Base-by-base conservation (phyloP, 305 asterid genomes). In the Fraxinus paxiana region DNA sequence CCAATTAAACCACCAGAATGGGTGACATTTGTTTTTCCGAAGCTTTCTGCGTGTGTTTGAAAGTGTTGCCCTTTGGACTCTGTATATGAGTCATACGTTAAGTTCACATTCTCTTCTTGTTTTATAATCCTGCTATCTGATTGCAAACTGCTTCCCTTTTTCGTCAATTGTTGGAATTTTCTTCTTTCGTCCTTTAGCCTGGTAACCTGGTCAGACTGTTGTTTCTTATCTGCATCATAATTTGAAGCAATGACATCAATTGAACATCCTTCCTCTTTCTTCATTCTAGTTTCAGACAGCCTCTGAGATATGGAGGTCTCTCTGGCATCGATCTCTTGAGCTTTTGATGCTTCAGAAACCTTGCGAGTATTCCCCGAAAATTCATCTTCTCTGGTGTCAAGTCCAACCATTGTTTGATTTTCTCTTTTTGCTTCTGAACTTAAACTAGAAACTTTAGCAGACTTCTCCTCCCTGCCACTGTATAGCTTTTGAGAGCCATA, bases 321-420 rank as follows among this genome's bases (percentile, higher is more conserved):
- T 84, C 77, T 84, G 77, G 85, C 75, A 83, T 89, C 92, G 81
- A 82, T 54, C 78, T 90, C 92, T 83, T 87, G 92, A 79, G 81
- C 56, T 75, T 88, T 83, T 51, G 90, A 87, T 67, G 77, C 82
- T 82, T 89, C 86, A 85, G 85, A 35, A 37, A 65, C 80, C 77
- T 85, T 85, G n/a, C n/a, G 80, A 79, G 86, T 87, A 82, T 80
- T 82, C 80, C 84, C 89, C 84, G 80, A 79, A 78, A 84, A 85
- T 72, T 86, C 90, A 75, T 89, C 94, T 86, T 89, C 90, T 81
- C 83, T 88, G 80, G 77, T 78, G 54, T 83, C 78, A 51, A 82
- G 82, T 48, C 83, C 90, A 73, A 83, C 78, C 67, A 81, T 82
- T 59, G 82, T 74, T 81, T 20, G 83, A 76, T 83, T 80, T 76